phyloP scores from a whole-genome alignment of 345 rosid species.

The Passiflora organensis region DNA sequence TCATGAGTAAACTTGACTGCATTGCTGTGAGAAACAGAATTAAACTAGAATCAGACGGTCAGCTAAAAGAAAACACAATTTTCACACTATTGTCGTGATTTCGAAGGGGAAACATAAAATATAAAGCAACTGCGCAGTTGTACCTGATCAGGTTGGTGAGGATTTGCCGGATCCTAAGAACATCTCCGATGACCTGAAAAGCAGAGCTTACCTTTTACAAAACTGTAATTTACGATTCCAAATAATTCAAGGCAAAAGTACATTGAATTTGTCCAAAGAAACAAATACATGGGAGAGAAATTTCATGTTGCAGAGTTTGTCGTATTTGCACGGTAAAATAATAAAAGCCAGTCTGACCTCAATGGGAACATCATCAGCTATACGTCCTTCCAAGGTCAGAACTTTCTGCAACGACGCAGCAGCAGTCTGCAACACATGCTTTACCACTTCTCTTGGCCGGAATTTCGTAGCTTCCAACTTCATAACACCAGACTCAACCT shows the following conservation, averaged over 20 bases:
- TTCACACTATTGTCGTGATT: too few species aligned
- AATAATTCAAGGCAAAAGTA: too few species aligned
- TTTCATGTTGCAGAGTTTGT: too few species aligned
- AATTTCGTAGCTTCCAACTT: constrained; percentile 92
- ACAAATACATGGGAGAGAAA: too few species aligned
- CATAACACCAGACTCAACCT: constrained; percentile 99
- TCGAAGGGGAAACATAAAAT: too few species aligned
- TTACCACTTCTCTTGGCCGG: constrained; percentile 87
- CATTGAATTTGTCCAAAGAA: too few species aligned
- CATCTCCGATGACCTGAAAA: constrained; percentile 86
- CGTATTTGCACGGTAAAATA: not conserved
- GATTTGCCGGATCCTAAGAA: constrained; percentile 86
- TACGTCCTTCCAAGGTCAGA: constrained; percentile 74
- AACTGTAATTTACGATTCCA: too few species aligned
- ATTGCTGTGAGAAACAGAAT: constrained; percentile 45
- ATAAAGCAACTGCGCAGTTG: not conserved
- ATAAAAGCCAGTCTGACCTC: constrained; percentile 39
- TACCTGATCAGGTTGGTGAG: constrained; percentile 96
- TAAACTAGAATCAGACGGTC: not conserved
- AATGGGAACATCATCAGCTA: constrained; percentile 83
- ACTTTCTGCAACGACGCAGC: constrained; percentile 80
- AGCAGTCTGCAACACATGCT: constrained; percentile 91
- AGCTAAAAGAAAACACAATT: too few species aligned
- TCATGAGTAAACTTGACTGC: constrained; percentile 94
- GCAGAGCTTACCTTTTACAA: too few species aligned